Percentiles rank a stretch among this genome's conserved stretches.
phyloP scores from a whole-genome alignment of 495 filamentous ascomycete genomes.

The Lindgomyces ingoldianus region DNA sequence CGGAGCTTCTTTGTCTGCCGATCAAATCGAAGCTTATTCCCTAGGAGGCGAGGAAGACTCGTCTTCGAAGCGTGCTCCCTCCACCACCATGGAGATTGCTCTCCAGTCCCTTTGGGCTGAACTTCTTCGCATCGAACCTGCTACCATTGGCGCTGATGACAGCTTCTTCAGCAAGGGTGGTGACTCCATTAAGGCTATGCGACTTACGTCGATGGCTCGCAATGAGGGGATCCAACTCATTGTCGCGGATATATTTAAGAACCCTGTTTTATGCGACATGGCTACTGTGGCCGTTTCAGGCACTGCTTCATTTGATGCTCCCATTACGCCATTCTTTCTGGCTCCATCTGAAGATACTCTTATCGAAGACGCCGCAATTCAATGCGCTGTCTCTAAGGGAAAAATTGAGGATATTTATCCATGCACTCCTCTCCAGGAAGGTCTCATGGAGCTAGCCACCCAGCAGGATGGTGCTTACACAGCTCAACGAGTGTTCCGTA shows the following conservation, averaged over 20 bases:
- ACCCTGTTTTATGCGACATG: constrained; percentile 17
- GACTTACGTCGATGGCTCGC: constrained; percentile 18
- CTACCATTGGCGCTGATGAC: constrained; percentile 18
- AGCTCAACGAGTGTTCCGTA: constrained; percentile 53
- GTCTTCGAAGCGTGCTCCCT: constrained; percentile 20
- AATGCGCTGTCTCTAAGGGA: constrained; percentile 35
- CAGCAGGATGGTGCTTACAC: constrained; percentile 61
- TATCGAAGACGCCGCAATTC: constrained; percentile 24
- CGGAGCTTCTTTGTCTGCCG: constrained; percentile 47
- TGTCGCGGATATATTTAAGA: constrained; percentile 29
- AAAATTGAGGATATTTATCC: constrained; percentile 65
- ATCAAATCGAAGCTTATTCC: constrained; percentile 25
- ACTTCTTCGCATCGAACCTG: constrained; percentile 15
- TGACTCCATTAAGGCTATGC: constrained; percentile 32
- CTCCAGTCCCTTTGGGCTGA: constrained; percentile 25
- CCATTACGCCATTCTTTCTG: constrained; percentile 14
- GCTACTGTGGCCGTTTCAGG: constrained; percentile 6
- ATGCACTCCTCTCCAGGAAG: constrained; percentile 71
- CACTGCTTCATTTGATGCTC: neutral
- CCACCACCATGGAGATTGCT: constrained; percentile 14
- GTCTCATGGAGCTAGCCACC: constrained; percentile 63
- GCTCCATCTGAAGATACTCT: constrained; percentile 9
- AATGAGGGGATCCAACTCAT: constrained; percentile 13
- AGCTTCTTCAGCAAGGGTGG: constrained; percentile 34
- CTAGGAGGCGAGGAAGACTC: constrained; percentile 6